A percentile compares a stretch with the other conserved stretches of the same genome.
Conservation (phyloP, 176 grass and related monocot genomes). For the Rhynchospora breviuscula region DNA sequence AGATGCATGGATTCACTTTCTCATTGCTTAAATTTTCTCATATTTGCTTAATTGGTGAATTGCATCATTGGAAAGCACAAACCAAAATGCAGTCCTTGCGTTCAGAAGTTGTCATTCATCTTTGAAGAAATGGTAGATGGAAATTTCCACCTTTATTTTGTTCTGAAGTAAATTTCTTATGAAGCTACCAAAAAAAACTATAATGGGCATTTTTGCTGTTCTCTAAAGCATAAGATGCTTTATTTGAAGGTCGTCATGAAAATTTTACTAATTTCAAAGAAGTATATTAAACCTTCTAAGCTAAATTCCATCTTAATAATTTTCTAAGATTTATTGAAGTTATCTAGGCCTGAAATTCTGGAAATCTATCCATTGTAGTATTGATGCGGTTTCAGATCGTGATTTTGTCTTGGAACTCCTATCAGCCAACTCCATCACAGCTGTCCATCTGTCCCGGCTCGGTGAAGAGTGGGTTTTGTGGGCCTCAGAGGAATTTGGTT, state of each 20-base stretch:
- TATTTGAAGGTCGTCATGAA: background rate
- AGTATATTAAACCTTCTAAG: slow-evolving; percentile 15
- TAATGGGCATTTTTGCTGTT: background rate
- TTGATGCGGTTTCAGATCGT: slow-evolving; percentile 97
- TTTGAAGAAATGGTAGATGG: no score
- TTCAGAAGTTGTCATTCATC: no score
- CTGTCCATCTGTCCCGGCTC: slow-evolving; percentile 87
- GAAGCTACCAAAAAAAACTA: background rate
- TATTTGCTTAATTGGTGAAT: no score
- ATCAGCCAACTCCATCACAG: slow-evolving; percentile 72
- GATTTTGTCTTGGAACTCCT: slow-evolving; percentile 95
- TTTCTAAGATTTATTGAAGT: background rate
- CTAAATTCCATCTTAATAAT: background rate
- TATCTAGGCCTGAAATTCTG: background rate
- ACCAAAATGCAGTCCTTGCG: no score
- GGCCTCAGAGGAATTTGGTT: slow-evolving; percentile 96
- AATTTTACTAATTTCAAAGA: background rate
- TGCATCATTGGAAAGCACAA: no score
- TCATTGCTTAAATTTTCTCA: no score
- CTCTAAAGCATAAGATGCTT: background rate
- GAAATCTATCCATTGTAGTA: slow-evolving; percentile 29
- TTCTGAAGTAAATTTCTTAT: background rate
- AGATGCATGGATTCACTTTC: no score
- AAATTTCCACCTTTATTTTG: background rate
- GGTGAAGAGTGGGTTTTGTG: slow-evolving; percentile 99